Base-by-base conservation (phyloP, 257 asterid genomes). In the Nicotiana sylvestris region DNA sequence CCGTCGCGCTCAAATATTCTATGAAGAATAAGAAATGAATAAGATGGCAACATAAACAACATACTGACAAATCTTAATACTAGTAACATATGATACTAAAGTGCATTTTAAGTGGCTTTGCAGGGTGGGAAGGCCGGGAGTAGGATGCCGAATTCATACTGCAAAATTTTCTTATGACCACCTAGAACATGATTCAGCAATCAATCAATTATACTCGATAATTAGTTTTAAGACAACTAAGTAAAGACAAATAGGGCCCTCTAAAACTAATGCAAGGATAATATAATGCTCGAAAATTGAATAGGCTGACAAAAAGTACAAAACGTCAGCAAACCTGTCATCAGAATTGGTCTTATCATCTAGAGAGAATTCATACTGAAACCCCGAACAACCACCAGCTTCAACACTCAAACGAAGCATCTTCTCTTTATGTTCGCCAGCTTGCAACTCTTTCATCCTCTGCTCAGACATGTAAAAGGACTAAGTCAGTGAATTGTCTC, bases 361-460 rank as follows among this genome's bases (percentile, higher is more conserved):
- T 30, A 96, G 93, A 37, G 92, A 86, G 87, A 96, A 96, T 61
- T 91, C 95, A 83, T 96, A 96, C 51, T 96, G 98, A 90, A 94
- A 96, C 27, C 99, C 98, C 4, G 98, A 96, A 91, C 99, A 96
- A 16, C 99, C 98, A 2, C 98, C 99, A n/a, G 99, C 94, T 88
- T 93, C 98, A 77, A 96, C 91, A 87, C 98, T 90, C 92, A 94
- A 88, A 18, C 99, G 96, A 62, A 96, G 87, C 90, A 94, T 86
- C 89, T 91, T 96, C 81, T 81, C 83, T 81, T 83, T 80, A 53
- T 89, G 86, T 85, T 94, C 98, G 17, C 85, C 91, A 67, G 90
- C 90, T 87, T 96, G 98, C 92, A 96, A 83, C 85, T 93, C 98
- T 84, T 91, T 94, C 86, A 96, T 89, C 90, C 93, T 89, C 99